Percentiles rank a stretch among this genome's conserved stretches.
phyloP scores from a whole-genome alignment of 23 red algal species.

The Gracilaria caudata region DNA sequence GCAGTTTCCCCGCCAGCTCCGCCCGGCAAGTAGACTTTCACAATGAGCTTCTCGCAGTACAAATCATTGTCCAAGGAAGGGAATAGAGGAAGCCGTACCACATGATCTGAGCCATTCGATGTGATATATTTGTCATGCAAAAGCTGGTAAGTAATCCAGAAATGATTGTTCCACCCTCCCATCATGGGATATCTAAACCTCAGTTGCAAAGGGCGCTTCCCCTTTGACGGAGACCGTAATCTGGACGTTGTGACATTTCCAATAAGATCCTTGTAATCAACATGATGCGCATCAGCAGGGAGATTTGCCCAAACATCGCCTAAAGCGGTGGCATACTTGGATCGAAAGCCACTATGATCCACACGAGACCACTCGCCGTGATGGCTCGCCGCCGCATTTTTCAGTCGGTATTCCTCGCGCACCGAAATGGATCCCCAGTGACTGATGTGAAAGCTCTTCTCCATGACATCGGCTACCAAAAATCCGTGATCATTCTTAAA shows the following conservation, averaged over 20 bases:
- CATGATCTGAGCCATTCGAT: conserved; percentile 35
- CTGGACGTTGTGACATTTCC: conserved; percentile 74
- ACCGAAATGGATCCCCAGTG: conserved; percentile 49
- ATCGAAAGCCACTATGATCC: conserved; percentile 35
- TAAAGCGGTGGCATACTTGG: conserved; percentile 50
- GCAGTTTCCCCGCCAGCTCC: conserved; percentile 17
- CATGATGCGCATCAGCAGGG: conserved; percentile 52
- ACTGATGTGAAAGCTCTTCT: conserved; percentile 37
- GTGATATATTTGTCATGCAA: conserved; percentile 10
- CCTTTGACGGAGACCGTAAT: conserved; percentile 45
- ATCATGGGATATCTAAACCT: conserved; percentile 84
- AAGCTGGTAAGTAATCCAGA: conserved; percentile 80
- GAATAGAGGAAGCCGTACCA: conserved; percentile 31
- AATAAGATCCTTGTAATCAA: conserved; percentile 72
- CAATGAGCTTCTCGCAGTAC: conserved; percentile 16
- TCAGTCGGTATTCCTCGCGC: conserved; percentile 42
- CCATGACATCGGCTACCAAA: conserved; percentile 33
- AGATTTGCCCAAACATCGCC: conserved; percentile 69
- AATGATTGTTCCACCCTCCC: conserved; percentile 93
- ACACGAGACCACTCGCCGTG: conserved; percentile 75
- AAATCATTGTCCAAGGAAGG: conserved; percentile 43
- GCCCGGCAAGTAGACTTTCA: conserved; percentile 50
- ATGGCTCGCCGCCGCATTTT: conserved; percentile 60
- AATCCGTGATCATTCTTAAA: conserved; percentile 68
- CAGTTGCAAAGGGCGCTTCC: conserved; percentile 39